Base-by-base conservation (phyloP, 2,329 filamentous ascomycete species). In the Phyllosticta ampelicida region DNA sequence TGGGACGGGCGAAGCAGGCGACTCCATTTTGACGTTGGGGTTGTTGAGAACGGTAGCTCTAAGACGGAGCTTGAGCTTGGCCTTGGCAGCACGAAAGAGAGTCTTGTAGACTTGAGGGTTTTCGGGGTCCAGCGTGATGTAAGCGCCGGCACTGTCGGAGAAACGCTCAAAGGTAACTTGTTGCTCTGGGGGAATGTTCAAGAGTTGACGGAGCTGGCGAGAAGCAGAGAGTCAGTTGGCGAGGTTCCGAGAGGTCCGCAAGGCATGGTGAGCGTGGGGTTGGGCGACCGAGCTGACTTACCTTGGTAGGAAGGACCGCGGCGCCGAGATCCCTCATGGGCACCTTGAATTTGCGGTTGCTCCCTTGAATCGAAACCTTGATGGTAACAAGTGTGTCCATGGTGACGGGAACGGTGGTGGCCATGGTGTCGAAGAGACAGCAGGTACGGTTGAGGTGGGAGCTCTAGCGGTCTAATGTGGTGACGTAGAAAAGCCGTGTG, bases 31-130 rank as follows among this genome's bases (percentile, higher is more conserved):
- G 18, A 48, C 19, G 16, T n/a, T 10, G 21, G 36, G 48, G 10
- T 59, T 53, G 29, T 51, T 73, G 6, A 77, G 76, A 49, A 78
- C 76, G 48, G 82, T 86, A 44, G 88, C 86, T 64, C 85, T 89
- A 60, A 99, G 82, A 74, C 94, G 91, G 65, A 99, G 85, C 85
- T 97, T 99, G 64, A 91, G 85, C 80, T 99, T 99, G 44, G 94
- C 94, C 78, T 96, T 99, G 63, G 94, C 94, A 64, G 94, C 94
- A 67, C 94, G 87, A 71, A 94, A 92, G 49, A 99, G 86, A 71
- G 96, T 94, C 79, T 96, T 97, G 80, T 96, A 99, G 67, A 95
- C 89, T 51, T 88, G 80, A 9, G 82, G 75, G 68, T 96, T 95
- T 70, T 79, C 78, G 62, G 84, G 78, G 71, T 96, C 87, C 61